These are phyloP conservation scores for Scheffersomyces parashehatae DNA, from an alignment of 1,139 yeast genomes.

Conservation along the genomic window DNA sequence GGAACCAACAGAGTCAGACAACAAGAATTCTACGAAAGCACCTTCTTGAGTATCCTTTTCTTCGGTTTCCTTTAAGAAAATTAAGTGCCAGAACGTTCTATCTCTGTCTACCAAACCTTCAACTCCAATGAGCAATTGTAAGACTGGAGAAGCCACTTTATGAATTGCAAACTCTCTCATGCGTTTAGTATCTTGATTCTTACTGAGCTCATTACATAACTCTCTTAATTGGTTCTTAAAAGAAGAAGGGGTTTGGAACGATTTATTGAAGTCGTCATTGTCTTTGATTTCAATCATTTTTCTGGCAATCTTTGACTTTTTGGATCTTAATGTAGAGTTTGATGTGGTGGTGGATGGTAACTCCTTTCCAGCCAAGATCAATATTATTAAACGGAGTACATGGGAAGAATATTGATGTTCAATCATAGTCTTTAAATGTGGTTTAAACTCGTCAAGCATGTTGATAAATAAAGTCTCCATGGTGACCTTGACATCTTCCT, in stretches of 20 bases:
- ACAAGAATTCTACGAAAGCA: constrained; percentile 77
- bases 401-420: constrained; percentile 86
- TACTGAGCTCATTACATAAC: constrained; percentile 37
- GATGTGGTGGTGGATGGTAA: constrained; percentile 75
- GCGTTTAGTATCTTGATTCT: constrained; percentile 42
- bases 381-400: constrained; percentile 69
- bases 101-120: constrained; percentile 79
- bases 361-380: constrained; percentile 75
- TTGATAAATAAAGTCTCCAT: constrained; percentile 66
- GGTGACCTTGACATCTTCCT: constrained; percentile 43
- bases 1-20: constrained; percentile 88
- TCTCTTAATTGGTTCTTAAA: constrained; percentile 64
- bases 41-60: constrained; percentile 66
- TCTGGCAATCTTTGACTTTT: constrained; percentile 85
- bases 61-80: constrained; percentile 45
- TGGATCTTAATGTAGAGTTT: constrained; percentile 78
- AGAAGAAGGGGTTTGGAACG: constrained; percentile 71
- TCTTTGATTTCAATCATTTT: constrained; percentile 90
- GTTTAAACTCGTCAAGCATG: constrained; percentile 67
- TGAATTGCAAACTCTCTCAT: constrained; percentile 77
- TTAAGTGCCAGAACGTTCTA: constrained; percentile 62
- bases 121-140: constrained; percentile 77
- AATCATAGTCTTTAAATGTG: constrained; percentile 59
- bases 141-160: constrained; percentile 82
- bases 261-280: constrained; percentile 62